Base-by-base conservation (phyloP, 75 land plant genomes). In the Selaginella tamariscina region DNA sequence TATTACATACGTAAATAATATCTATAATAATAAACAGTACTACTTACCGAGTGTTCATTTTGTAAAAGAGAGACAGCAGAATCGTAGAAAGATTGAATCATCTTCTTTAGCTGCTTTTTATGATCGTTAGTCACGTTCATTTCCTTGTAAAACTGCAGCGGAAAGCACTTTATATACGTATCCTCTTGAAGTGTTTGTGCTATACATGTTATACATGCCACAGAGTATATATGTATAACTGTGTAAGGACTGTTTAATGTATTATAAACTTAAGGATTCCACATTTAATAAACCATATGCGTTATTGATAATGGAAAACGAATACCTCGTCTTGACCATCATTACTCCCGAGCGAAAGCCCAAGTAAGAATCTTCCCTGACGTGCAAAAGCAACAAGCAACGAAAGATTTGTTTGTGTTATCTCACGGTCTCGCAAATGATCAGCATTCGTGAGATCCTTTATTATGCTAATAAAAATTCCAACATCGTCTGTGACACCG, bases 361-460 rank as follows among this genome's bases (percentile, higher is more conserved):
- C 91, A 24, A 93, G 78, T 39, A 93, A 83, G 26, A 80, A 56
- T 74, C 96, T 87, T 23, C 96, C 98, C 72, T 93, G 98, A 13
- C 88, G 80, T 68, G 91, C 91, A 78, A 93, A 93, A 74, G 87
- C 89, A 29, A 92, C 83, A 69, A 93, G 85, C 66, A 93, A 83
- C 32, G 96, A 83, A 27, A 93, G 75, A 76, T 93, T 83, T 32
- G 82, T 93, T 75, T 89, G 98, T 29, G 91, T 83, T 29, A 86
- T 56, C 68, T 93, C 98, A 24, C 88, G 71, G 67, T 93, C 98
- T 78, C 82, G 82, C 33, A 93, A 75, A 60, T 85, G 85, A 30
- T 93, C 98, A 32, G 65, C 32, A 32, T 78, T 77, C 28, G 96
- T 83, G 39, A 93, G 91, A 78, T 93, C 98, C 66, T 87, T 89